Evolutionary conservation across 345 rosid species (phyloP).

Genomic region (Leavenworthia alabamica): DNA sequence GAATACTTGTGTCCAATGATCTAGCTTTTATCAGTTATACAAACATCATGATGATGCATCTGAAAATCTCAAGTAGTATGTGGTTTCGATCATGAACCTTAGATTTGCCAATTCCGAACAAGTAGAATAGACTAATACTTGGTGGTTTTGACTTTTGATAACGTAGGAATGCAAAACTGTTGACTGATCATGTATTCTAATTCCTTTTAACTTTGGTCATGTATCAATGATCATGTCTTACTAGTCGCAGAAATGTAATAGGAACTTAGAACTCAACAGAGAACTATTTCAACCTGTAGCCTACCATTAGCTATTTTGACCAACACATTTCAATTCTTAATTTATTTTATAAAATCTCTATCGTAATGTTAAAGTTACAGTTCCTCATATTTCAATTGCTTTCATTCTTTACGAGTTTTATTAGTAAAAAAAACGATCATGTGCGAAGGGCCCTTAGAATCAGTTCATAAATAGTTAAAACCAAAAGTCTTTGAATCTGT

Average conservation of each 20-base stretch:
- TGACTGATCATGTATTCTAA: too few relatives aligned
- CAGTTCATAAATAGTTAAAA: slow-evolving; percentile 10
- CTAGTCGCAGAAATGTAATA: background rate
- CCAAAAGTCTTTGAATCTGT: slow-evolving; percentile 14
- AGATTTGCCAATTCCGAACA: too few relatives aligned
- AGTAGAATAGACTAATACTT: too few relatives aligned
- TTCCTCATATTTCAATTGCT: background rate
- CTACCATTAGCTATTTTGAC: too few relatives aligned
- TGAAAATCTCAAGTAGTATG: background rate
- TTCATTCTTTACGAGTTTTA: background rate
- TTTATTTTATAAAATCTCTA: too few relatives aligned
- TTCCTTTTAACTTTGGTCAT: too few relatives aligned
- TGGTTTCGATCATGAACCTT: background rate
- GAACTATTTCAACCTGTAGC: background rate
- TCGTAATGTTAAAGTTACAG: too few relatives aligned
- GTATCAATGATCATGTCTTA: background rate
- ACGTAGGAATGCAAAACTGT: too few relatives aligned
- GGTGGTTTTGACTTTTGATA: too few relatives aligned
- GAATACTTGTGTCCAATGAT: background rate
- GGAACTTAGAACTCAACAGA: background rate
- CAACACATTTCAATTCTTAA: too few relatives aligned
- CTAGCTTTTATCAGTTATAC: background rate
- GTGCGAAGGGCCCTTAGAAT: slow-evolving; percentile 1
- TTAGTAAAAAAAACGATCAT: background rate
- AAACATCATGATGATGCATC: background rate